Evolutionary conservation across 352 stramenopile species (phyloP).

Genomic region (Labyrinthula sp.): DNA sequence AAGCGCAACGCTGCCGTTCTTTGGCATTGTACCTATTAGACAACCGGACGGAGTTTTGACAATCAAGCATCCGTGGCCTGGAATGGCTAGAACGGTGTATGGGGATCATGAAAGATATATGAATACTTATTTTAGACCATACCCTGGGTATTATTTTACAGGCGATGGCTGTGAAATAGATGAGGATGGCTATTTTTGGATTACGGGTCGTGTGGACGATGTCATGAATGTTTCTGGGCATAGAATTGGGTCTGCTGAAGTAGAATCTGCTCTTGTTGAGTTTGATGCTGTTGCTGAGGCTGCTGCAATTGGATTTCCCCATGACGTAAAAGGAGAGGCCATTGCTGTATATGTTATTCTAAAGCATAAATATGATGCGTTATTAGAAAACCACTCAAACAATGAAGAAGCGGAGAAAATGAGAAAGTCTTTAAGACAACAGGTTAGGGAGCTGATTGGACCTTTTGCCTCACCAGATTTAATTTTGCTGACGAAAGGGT

Average conservation of each 20-base stretch:
- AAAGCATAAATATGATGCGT: too few species aligned
- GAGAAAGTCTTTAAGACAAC: constrained; percentile 46
- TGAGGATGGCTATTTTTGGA: constrained; percentile 89
- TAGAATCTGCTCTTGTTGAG: constrained; percentile 64
- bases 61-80: constrained; percentile 79
- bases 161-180: constrained; percentile 62
- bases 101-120: constrained; percentile 64
- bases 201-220: constrained; percentile 91
- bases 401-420: constrained; percentile 38
- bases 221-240: constrained; percentile 79
- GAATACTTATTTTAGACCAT: constrained; percentile 78
- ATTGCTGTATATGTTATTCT: constrained; percentile 75
- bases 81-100: constrained; percentile 70
- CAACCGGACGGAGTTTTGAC: constrained; percentile 75
- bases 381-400: constrained; percentile 1
- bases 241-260: constrained; percentile 59
- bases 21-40: constrained; percentile 61
- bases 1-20: constrained; percentile 77
- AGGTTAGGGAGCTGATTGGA: constrained; percentile 72
- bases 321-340: constrained; percentile 84
- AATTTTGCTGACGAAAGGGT: constrained; percentile 62
- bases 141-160: constrained; percentile 88
- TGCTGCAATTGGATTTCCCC: constrained; percentile 75
- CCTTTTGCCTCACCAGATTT: constrained; percentile 83
- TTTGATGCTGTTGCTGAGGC: constrained; percentile 73